phyloP scores from a whole-genome alignment of 352 stramenopile genomes.

The Thalassiosira mediterranea region DNA sequence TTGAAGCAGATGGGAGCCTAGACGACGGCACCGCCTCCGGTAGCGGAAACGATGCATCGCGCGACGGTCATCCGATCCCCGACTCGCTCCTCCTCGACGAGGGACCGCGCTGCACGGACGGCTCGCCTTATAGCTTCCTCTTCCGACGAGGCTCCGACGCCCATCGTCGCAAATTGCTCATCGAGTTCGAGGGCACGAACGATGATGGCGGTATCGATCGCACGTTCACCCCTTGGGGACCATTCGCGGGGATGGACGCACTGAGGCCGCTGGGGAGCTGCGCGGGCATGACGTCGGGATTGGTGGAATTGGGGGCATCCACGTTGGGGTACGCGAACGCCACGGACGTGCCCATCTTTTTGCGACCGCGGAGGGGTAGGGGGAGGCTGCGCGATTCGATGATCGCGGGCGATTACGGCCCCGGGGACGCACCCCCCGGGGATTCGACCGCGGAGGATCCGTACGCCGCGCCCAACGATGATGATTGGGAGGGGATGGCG shows the following conservation, averaged over 20 bases:
- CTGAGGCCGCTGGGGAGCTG: constrained; percentile 25
- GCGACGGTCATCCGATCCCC: constrained; percentile 24
- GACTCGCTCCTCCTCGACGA: constrained; percentile 26
- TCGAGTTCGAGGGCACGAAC: constrained; percentile 31
- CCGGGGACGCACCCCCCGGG: too few species aligned
- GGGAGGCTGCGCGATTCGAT: too few species aligned
- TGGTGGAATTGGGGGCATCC: constrained; percentile 4
- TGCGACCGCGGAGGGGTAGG: too few species aligned
- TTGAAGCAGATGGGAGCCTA: too few species aligned
- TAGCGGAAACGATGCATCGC: too few species aligned
- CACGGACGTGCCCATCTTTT: constrained; percentile 25
- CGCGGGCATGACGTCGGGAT: constrained; percentile 10
- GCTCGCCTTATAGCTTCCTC: constrained; percentile 36
- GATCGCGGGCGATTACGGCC: too few species aligned
- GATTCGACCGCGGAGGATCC: too few species aligned
- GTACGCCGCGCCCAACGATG: not conserved
- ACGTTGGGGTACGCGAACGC: not conserved
- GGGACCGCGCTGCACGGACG: constrained; percentile 18
- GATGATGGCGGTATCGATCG: not conserved
- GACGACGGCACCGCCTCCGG: too few species aligned
- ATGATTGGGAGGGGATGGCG: not conserved
- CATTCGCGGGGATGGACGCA: not conserved
- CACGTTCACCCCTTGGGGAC: not conserved
- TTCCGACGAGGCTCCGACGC: constrained; percentile 25
- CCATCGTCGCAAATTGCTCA: constrained; percentile 25